phyloP scores from a whole-genome alignment of 192 early-diverging fungal genomes.

The Geosiphon pyriformis region DNA sequence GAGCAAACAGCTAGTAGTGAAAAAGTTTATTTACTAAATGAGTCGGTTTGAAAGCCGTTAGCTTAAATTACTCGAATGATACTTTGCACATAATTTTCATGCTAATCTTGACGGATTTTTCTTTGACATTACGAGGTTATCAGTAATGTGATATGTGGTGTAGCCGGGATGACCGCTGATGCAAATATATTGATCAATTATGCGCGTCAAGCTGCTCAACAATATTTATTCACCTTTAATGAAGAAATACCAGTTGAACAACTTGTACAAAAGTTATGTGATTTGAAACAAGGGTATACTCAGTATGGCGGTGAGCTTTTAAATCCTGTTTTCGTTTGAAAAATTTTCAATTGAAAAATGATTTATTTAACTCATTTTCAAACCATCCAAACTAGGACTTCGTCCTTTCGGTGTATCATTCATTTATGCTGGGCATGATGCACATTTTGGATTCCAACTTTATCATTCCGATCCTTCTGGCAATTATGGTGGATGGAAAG shows the following conservation, averaged over 20 bases:
- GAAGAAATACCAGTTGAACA: constrained; percentile 93
- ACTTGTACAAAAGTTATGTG: constrained; percentile 90
- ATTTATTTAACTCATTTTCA: too few relatives aligned
- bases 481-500: constrained; percentile 99
- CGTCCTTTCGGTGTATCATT: constrained; percentile 99
- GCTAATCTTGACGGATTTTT: neutral
- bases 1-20: constrained; percentile 81
- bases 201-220: constrained; percentile 79
- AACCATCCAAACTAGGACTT: constrained; percentile 60
- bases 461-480: constrained; percentile 98
- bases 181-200: constrained; percentile 95
- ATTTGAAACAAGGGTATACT: constrained; percentile 98
- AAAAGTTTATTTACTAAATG: constrained; percentile 95
- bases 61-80: too few relatives aligned
- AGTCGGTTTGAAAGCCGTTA: constrained; percentile 50
- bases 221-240: constrained; percentile 80
- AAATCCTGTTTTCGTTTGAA: too few relatives aligned
- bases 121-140: too few relatives aligned
- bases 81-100: neutral
- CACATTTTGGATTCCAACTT: constrained; percentile 88
- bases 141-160: constrained; percentile 86
- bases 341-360: too few relatives aligned
- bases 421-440: constrained; percentile 92
- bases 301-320: constrained; percentile 80
- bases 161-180: constrained; percentile 94